Evolutionary conservation across 1,284 basidiomycete genomes (phyloP).

Genomic region (Puccinia coronata): DNA sequence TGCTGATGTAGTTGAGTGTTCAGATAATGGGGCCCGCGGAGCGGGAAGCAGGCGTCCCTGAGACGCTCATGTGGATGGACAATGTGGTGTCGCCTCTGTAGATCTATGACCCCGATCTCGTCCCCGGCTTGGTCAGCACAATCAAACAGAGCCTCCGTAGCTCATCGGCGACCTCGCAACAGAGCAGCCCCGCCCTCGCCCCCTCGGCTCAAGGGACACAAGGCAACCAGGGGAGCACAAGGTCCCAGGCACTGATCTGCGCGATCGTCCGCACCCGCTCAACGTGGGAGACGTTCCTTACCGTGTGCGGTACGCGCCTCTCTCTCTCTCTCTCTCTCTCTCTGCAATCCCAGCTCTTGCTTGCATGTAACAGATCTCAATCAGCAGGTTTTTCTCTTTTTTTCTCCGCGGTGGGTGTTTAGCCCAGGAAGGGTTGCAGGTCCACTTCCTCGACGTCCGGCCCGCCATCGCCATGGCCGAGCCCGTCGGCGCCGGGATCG

Average conservation of each 20-base stretch:
- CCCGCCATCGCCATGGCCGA: background rate
- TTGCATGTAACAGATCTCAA: no score
- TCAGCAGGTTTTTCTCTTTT: no score
- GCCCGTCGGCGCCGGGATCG: background rate
- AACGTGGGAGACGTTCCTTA: conserved; percentile 13
- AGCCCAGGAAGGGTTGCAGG: background rate
- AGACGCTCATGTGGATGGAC: no score
- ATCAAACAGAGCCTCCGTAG: conserved; percentile 5
- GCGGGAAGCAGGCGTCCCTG: no score
- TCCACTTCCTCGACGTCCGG: background rate
- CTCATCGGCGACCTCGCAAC: no score
- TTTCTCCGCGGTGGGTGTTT: background rate
- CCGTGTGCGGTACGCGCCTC: background rate
- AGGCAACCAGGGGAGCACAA: no score
- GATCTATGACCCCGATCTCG: conserved; percentile 31
- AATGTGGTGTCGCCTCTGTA: background rate
- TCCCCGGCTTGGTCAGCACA: conserved; percentile 7
- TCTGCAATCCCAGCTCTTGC: no score
- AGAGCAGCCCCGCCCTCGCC: no score
- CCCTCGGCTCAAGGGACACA: no score
- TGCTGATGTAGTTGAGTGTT: conserved; percentile 41
- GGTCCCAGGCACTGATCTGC: conserved; percentile 15
- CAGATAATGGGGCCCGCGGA: no score
- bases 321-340: background rate
- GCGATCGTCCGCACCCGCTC: background rate